Evolutionary conservation across 192 early-diverging fungal genomes (phyloP).

Genomic region (Nowakowskiella sp.): DNA sequence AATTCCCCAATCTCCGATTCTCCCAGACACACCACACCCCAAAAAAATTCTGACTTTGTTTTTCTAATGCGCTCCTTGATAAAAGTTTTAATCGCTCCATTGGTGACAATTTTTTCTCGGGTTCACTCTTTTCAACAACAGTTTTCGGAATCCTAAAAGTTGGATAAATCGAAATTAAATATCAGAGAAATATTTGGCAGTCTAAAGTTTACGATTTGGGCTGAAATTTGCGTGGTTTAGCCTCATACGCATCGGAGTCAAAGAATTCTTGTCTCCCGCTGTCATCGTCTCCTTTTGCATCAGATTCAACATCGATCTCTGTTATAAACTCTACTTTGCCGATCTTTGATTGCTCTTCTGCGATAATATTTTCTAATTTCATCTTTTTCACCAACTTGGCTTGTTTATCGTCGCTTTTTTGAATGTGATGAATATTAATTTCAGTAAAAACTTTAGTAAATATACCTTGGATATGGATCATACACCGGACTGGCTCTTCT

Average conservation of each 20-base stretch:
- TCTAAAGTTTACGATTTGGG: too few relatives aligned
- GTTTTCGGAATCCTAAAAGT: too few relatives aligned
- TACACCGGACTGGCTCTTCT: slow-evolving; percentile 19
- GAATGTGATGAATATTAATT: not conserved
- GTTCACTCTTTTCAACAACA: too few relatives aligned
- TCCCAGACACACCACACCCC: too few relatives aligned
- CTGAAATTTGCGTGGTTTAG: too few relatives aligned
- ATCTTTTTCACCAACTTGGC: too few relatives aligned
- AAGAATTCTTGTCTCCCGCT: not conserved
- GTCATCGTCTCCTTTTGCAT: not conserved
- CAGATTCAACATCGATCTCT: slow-evolving; percentile 7
- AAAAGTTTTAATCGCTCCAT: slow-evolving; percentile 11
- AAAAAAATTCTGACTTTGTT: slow-evolving; percentile 26
- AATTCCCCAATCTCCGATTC: too few relatives aligned
- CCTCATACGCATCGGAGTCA: too few relatives aligned
- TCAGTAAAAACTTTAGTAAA: not conserved
- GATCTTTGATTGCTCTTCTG: too few relatives aligned
- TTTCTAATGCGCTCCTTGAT: slow-evolving; percentile 9
- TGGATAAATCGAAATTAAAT: too few relatives aligned
- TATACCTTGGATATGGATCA: slow-evolving; percentile 10
- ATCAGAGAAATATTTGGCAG: too few relatives aligned
- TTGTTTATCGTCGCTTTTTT: not conserved
- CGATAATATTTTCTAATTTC: too few relatives aligned
- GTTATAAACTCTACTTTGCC: slow-evolving; percentile 12
- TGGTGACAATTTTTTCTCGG: slow-evolving; percentile 7